Percentiles rank a stretch among this genome's conserved stretches.
Conservation (phyloP, 108 stramenopile genomes). For the Nitzschia palea region DNA sequence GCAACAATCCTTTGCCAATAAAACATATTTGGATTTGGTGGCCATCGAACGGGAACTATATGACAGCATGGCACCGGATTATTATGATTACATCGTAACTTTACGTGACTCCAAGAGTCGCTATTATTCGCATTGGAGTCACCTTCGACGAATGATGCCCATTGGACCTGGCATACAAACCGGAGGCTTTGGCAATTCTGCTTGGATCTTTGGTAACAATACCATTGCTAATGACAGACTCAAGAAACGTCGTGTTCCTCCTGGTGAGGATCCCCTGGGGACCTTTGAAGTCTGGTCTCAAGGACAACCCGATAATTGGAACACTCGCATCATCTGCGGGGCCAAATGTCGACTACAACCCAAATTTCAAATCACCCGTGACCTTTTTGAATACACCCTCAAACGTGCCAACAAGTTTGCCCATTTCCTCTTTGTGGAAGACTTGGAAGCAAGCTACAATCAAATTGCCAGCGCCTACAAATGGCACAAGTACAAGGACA, state of each 20-base stretch:
- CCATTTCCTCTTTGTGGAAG: constrained; percentile 36
- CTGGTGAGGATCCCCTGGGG: background rate
- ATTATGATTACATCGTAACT: constrained; percentile 37
- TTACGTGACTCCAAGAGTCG: constrained; percentile 24
- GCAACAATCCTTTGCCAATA: constrained; percentile 14
- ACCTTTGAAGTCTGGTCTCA: constrained; percentile 17
- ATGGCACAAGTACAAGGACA: constrained; percentile 4
- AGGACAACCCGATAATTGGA: constrained; percentile 49
- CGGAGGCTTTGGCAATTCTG: constrained; percentile 1
- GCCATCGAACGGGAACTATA: constrained; percentile 39
- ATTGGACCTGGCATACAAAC: constrained; percentile 2
- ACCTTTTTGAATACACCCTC: constrained; percentile 32
- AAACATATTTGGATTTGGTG: constrained; percentile 31
- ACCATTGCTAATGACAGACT: background rate
- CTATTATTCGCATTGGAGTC: constrained; percentile 40
- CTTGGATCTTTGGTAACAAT: constrained; percentile 18
- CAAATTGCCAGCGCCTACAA: constrained; percentile 15
- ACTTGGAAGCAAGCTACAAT: constrained; percentile 27
- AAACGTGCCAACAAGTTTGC: constrained; percentile 23
- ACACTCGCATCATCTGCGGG: constrained; percentile 38
- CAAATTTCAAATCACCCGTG: constrained; percentile 34
- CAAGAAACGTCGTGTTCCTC: background rate
- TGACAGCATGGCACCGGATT: constrained; percentile 14
- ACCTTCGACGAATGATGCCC: constrained; percentile 9
- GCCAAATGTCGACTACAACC: constrained; percentile 18